These are phyloP conservation scores for Dactylonectria estremocensis DNA, from an alignment of 2,329 filamentous ascomycete species.

Conservation along the genomic window DNA sequence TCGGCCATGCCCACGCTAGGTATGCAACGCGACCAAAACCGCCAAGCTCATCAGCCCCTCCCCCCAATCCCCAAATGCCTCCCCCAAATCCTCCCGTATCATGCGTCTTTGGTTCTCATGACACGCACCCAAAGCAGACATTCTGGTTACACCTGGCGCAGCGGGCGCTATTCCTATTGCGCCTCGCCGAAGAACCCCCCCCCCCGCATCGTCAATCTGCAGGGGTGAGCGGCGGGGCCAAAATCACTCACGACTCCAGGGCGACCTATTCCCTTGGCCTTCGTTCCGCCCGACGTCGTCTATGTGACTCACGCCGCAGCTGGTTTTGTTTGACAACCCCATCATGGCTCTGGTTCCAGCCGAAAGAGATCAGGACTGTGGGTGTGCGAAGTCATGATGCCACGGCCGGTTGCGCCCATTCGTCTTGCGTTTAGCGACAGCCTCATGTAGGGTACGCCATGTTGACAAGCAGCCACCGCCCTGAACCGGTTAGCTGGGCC, in stretches of 20 bases:
- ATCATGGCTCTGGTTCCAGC: background rate
- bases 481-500: background rate
- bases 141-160: background rate
- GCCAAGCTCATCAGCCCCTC: background rate
- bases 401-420: background rate
- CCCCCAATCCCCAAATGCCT: slow-evolving; percentile 5
- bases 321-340: background rate
- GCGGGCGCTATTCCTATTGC: slow-evolving; percentile 39
- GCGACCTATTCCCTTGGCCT: background rate
- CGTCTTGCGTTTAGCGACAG: background rate
- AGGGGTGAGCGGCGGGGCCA: slow-evolving; percentile 7
- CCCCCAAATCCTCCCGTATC: slow-evolving; percentile 7
- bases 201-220: slow-evolving; percentile 1
- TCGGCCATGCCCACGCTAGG: background rate
- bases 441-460: background rate
- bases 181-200: slow-evolving; percentile 36
- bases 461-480: background rate
- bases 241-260: slow-evolving; percentile 2
- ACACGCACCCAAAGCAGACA: background rate
- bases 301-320: slow-evolving; percentile 38
- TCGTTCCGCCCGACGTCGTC: background rate
- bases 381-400: background rate
- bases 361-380: background rate
- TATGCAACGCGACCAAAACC: background rate
- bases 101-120: background rate